Percentiles rank a stretch among this genome's conserved stretches.
These are phyloP conservation scores for Fraxinus nigra DNA, from an alignment of 305 asterid genomes.

Conservation along the genomic window DNA sequence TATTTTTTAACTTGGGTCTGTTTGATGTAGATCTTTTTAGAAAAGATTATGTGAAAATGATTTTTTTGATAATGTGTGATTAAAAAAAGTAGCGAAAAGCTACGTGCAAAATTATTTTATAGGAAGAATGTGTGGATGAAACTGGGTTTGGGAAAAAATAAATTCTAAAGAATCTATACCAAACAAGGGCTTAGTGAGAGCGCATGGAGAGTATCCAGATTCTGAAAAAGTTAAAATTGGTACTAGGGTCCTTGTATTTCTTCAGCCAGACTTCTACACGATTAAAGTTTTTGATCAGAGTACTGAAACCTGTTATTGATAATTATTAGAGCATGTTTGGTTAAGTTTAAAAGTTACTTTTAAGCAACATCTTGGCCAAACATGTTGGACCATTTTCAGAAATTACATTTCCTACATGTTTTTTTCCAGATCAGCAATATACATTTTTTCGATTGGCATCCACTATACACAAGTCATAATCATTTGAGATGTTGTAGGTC, in stretches of 20 bases:
- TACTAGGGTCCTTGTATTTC: neutral
- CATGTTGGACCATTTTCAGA: neutral
- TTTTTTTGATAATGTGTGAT: too few species aligned
- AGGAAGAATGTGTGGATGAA: too few species aligned
- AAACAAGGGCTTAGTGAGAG: neutral
- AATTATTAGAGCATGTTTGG: neutral
- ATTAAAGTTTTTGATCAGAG: neutral
- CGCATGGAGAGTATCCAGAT: neutral
- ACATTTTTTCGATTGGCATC: neutral
- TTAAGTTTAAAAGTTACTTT: neutral
- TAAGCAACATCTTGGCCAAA: neutral
- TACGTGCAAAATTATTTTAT: too few species aligned
- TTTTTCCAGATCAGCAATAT: neutral
- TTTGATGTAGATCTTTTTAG: too few species aligned
- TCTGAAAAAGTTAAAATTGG: neutral
- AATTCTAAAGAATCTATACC: too few species aligned
- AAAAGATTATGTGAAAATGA: too few species aligned
- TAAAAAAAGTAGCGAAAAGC: too few species aligned
- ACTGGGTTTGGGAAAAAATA: too few species aligned
- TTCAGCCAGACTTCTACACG: neutral
- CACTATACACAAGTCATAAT: neutral
- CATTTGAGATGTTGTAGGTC: slow-evolving; percentile 24
- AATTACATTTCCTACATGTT: neutral
- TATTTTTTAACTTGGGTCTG: neutral
- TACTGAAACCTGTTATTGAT: neutral